Percentiles rank a stretch among this genome's conserved stretches.
phyloP scores from a whole-genome alignment of 192 early-diverging fungal genomes.

The Allomyces javanicus region DNA sequence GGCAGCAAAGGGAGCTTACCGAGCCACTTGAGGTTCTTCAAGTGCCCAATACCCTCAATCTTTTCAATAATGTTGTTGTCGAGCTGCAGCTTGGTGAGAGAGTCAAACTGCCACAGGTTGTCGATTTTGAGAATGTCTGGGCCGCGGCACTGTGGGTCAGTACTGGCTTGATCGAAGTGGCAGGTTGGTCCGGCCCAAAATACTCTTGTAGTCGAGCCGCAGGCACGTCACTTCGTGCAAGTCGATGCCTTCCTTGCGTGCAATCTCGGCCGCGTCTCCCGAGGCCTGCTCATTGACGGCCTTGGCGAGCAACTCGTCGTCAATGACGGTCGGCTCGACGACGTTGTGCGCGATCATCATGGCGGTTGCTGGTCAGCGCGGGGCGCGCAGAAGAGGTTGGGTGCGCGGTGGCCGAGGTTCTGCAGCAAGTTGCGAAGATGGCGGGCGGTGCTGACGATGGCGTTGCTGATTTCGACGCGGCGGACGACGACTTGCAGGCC shows the following conservation, averaged over 20 bases:
- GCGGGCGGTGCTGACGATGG: too few species aligned
- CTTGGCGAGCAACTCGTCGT: slow-evolving; percentile 34
- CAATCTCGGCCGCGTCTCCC: slow-evolving; percentile 37
- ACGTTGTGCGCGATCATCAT: slow-evolving; percentile 22
- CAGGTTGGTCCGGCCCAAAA: not conserved
- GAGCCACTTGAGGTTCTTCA: slow-evolving; percentile 38
- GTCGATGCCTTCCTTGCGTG: slow-evolving; percentile 35
- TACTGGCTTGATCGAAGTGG: not conserved
- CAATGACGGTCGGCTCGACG: slow-evolving; percentile 40
- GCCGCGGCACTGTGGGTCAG: too few species aligned
- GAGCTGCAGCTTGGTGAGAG: slow-evolving; percentile 38
- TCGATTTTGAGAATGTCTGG: slow-evolving; percentile 44
- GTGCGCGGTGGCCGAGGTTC: too few species aligned
- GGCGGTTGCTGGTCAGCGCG: too few species aligned
- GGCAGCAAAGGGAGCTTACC: slow-evolving; percentile 10
- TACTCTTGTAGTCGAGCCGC: slow-evolving; percentile 44
- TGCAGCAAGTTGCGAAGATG: too few species aligned
- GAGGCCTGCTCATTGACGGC: slow-evolving; percentile 34
- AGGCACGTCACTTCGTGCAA: slow-evolving; percentile 20
- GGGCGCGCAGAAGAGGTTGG: too few species aligned
- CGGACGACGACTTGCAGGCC: too few species aligned
- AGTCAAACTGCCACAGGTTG: slow-evolving; percentile 37
- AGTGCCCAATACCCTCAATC: slow-evolving; percentile 36
- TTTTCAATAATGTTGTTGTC: slow-evolving; percentile 49
- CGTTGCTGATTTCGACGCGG: too few species aligned